A percentile compares a stretch with the other conserved stretches of the same genome.
Conservation (phyloP, 768 basidiomycete species). For the Royoungia palumana region DNA sequence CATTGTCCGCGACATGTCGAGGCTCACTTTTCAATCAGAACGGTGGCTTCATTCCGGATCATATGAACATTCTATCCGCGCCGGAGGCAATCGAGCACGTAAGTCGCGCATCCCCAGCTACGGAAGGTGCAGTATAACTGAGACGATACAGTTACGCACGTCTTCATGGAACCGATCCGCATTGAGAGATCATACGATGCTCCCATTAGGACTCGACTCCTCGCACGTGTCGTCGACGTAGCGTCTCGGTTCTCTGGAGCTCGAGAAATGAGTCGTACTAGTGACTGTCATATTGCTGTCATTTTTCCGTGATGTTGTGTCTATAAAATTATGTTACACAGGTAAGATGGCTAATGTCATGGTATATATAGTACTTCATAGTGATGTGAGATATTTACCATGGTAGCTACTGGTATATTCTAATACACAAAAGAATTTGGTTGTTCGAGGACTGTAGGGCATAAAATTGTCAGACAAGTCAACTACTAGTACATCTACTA, state of each 20-base stretch:
- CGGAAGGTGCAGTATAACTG: not conserved
- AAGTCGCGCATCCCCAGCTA: conserved; percentile 1
- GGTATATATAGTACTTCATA: too few species aligned
- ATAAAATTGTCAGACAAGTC: too few species aligned
- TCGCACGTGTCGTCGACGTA: conserved; percentile 18
- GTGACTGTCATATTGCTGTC: too few species aligned
- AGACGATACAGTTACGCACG: conserved; percentile 45
- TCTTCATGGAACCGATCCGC: conserved; percentile 47
- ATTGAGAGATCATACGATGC: conserved; percentile 49
- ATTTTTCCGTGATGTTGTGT: too few species aligned
- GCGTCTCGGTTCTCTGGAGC: not conserved
- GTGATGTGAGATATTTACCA: too few species aligned
- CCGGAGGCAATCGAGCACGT: conserved; percentile 61
- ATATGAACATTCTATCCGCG: conserved; percentile 71
- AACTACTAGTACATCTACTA: too few species aligned
- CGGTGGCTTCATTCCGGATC: conserved; percentile 55
- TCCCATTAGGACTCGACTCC: conserved; percentile 54
- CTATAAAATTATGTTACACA: too few species aligned
- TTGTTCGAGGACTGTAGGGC: too few species aligned
- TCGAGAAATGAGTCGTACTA: too few species aligned
- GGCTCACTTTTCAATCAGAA: conserved; percentile 34
- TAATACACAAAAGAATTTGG: too few species aligned
- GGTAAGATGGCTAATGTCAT: too few species aligned
- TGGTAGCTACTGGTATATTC: too few species aligned
- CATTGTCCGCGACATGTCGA: not conserved